Conservation (phyloP, 805 yeast genomes). For the Yamadazyma takamatsuzukensis region DNA sequence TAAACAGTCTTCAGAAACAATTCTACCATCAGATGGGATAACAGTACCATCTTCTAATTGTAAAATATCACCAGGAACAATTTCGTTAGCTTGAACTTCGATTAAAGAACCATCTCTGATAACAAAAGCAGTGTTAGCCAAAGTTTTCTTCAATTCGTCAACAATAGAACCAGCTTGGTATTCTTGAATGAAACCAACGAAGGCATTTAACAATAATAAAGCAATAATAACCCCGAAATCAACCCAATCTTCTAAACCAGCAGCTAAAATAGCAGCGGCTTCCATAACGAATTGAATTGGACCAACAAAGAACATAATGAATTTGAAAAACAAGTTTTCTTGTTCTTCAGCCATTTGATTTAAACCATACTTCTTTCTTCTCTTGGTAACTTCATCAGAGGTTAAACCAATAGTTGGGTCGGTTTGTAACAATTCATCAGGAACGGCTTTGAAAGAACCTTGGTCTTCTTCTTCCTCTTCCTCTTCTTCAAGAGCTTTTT, state of each 20-base stretch:
- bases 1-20: conserved; percentile 80
- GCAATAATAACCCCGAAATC: conserved; percentile 97
- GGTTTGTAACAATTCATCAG: conserved; percentile 81
- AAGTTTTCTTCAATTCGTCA: conserved; percentile 91
- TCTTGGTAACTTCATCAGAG: conserved; percentile 70
- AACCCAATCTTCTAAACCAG: conserved; percentile 97
- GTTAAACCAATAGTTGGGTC: conserved; percentile 75
- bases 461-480: conserved; percentile 40
- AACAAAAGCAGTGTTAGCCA: conserved; percentile 85
- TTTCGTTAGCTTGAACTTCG: conserved; percentile 78
- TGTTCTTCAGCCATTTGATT: conserved; percentile 89
- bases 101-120: conserved; percentile 75
- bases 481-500: conserved; percentile 50
- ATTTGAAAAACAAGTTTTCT: conserved; percentile 76
- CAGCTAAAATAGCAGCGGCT: conserved; percentile 93
- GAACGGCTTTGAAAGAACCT: conserved; percentile 61
- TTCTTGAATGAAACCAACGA: conserved; percentile 95
- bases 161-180: conserved; percentile 98
- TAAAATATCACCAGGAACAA: conserved; percentile 93
- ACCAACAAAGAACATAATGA: conserved; percentile 85
- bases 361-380: conserved; percentile 88
- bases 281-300: conserved; percentile 97
- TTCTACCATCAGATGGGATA: conserved; percentile 89
- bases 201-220: conserved; percentile 79
- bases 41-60: conserved; percentile 92